Conservation (phyloP, 805 yeast genomes). For the Starmerella scarabaei region DNA sequence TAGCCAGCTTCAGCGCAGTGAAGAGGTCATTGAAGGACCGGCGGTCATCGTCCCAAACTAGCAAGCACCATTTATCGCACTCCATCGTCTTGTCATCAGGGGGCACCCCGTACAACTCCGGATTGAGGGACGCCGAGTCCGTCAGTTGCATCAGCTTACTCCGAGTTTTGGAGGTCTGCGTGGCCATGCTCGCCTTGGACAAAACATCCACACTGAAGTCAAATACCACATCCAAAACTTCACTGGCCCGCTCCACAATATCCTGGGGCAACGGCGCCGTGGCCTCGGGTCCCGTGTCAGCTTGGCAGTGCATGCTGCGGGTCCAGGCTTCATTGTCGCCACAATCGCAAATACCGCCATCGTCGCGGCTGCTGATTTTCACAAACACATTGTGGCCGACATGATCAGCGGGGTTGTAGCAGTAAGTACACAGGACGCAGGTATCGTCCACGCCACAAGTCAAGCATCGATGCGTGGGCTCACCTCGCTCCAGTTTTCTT, state of each 20-base stretch:
- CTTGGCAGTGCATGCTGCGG: slow-evolving; percentile 38
- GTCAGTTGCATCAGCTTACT: slow-evolving; percentile 23
- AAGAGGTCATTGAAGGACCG: slow-evolving; percentile 66
- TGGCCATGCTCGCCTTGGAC: slow-evolving; percentile 18
- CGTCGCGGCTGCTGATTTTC: slow-evolving; percentile 43
- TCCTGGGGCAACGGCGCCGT: slow-evolving; percentile 33
- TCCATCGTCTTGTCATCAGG: slow-evolving; percentile 23
- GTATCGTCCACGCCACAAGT: slow-evolving; percentile 72
- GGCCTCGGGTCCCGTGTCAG: slow-evolving; percentile 24
- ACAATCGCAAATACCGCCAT: slow-evolving; percentile 78
- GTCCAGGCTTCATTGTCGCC: slow-evolving; percentile 84
- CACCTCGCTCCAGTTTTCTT: slow-evolving; percentile 58
- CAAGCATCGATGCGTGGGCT: slow-evolving; percentile 65
- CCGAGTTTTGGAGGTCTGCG: slow-evolving; percentile 6
- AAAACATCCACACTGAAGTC: slow-evolving; percentile 27
- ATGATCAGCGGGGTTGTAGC: slow-evolving; percentile 61
- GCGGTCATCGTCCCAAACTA: slow-evolving; percentile 66
- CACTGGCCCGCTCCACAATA: slow-evolving; percentile 39
- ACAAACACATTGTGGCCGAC: slow-evolving; percentile 57
- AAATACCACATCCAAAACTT: slow-evolving; percentile 21
- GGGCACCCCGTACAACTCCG: slow-evolving; percentile 35
- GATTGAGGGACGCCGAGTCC: slow-evolving; percentile 29
- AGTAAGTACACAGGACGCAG: slow-evolving; percentile 66
- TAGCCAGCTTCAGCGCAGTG: slow-evolving; percentile 48
- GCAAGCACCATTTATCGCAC: slow-evolving; percentile 35